phyloP scores from a whole-genome alignment of 139 green algal species.

The Pseudopediastrum boryanum region DNA sequence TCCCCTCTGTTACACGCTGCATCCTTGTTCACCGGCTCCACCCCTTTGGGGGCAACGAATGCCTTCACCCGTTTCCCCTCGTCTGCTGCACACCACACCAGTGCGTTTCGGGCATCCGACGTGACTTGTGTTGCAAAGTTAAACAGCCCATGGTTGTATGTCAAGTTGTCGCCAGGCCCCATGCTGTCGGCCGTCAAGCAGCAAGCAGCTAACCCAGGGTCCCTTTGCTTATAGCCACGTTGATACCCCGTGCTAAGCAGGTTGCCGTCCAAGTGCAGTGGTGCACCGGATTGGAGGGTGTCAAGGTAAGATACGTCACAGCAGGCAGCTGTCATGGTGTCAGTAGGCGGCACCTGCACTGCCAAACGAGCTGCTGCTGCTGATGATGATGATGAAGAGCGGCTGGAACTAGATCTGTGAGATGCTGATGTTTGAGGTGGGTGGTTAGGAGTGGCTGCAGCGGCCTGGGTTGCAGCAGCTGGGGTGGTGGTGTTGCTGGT shows the following conservation, averaged over 20 bases:
- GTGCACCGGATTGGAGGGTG: too few relatives aligned
- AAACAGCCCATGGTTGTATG: background rate
- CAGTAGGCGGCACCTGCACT: too few relatives aligned
- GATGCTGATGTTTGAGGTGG: too few relatives aligned
- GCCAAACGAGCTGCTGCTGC: too few relatives aligned
- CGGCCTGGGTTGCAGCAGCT: too few relatives aligned
- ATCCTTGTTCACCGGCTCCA: background rate
- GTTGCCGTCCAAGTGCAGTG: conserved; percentile 2
- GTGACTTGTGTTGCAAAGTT: background rate
- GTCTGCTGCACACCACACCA: conserved; percentile 3
- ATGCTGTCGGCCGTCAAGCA: background rate
- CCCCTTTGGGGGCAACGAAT: background rate
- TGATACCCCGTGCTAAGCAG: background rate
- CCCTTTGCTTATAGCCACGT: background rate
- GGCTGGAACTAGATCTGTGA: too few relatives aligned
- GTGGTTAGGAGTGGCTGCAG: too few relatives aligned
- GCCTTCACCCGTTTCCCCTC: background rate
- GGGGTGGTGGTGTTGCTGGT: too few relatives aligned
- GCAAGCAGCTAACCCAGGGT: background rate
- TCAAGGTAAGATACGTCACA: too few relatives aligned
- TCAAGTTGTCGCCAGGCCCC: background rate
- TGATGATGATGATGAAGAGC: too few relatives aligned
- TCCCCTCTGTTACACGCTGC: conserved; percentile 7
- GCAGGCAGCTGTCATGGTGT: too few relatives aligned
- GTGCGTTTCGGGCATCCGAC: background rate